A percentile compares a stretch with the other conserved stretches of the same genome.
Evolutionary conservation across 805 yeast genomes (phyloP).

Genomic region (Suhomyces pyralidae): DNA sequence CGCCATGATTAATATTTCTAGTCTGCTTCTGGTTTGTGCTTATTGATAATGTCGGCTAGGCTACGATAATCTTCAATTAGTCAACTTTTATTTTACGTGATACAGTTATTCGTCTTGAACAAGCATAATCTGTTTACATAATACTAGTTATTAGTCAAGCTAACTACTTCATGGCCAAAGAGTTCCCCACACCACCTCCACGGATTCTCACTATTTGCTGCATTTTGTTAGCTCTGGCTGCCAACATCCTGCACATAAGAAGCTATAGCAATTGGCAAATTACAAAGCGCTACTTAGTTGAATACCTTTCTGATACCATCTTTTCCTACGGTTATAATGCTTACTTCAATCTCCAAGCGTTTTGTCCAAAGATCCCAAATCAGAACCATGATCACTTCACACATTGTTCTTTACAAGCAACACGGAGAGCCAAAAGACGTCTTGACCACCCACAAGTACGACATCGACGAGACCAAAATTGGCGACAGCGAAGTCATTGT

Average conservation of each 20-base stretch:
- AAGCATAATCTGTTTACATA: too few relatives aligned
- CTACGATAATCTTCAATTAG: too few relatives aligned
- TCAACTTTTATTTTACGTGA: too few relatives aligned
- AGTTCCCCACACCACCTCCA: too few relatives aligned
- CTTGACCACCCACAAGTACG: constrained; percentile 49
- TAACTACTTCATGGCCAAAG: too few relatives aligned
- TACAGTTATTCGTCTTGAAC: too few relatives aligned
- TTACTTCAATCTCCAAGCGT: background rate
- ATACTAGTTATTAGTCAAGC: too few relatives aligned
- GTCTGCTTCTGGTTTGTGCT: too few relatives aligned
- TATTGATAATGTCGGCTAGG: too few relatives aligned
- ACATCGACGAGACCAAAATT: constrained; percentile 46
- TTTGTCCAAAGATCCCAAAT: constrained; percentile 1
- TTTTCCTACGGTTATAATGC: background rate
- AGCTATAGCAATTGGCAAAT: background rate
- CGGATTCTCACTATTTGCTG: too few relatives aligned
- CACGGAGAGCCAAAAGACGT: constrained; percentile 68
- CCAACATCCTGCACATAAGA: background rate
- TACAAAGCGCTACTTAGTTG: background rate
- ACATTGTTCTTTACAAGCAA: constrained; percentile 62
- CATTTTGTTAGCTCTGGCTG: background rate
- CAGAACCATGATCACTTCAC: constrained; percentile 46
- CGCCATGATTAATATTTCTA: too few relatives aligned
- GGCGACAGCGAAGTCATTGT: constrained; percentile 31
- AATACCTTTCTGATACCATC: background rate